Evolutionary conservation across 2,329 filamentous ascomycete species (phyloP), one percentile per base, ranked within the genome.

Genomic region (Simplicillium sp.): DNA sequence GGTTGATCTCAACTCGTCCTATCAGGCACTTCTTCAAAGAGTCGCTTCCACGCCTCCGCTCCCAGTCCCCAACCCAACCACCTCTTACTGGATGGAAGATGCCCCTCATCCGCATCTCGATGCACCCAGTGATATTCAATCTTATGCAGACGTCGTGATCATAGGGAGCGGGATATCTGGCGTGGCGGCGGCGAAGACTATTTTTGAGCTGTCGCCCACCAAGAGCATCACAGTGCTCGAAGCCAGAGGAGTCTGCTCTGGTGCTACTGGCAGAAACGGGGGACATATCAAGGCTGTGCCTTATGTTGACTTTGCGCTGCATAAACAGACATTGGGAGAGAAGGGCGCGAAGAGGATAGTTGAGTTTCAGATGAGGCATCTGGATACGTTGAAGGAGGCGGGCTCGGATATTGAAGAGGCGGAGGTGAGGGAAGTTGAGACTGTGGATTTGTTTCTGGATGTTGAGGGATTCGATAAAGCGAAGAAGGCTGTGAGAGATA

Each of bases 131-230:
- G 45, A 52, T 2, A 43, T 71, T 7, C 65, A 67, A 0, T 35
- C 48, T 2, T 50, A 57, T 7, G 65, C 63, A 6, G 73, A 77
- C 42, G 53, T 74, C 2, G 64, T 71, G 14, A 64, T 77, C 33
- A 67, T 77, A 46, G 72, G 74, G 16, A 75, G 71, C 29, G 75
- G 74, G 2, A 75, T 77, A 44, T 68, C 71, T 2, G 70, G 64
- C 9, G 64, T 61, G 4, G 49, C 55, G 1, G 47, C 54, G 2
- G 51, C 50, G 2, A 58, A 48, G 41, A 50, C 53, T 1, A 42
- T 58, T 3, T 48, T 58, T 1, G 56, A 58, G 14, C 39, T 60
- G 0, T 51, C 52, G 1, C 32, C 16, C 3, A 37, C 40, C n/a
- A 36, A 43, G 31, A 37, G 39, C 38, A 44, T 46, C 14, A 54